A percentile compares a stretch with the other conserved stretches of the same genome.
These are phyloP conservation scores for Diaporthe ilicicola DNA, from an alignment of 2,329 filamentous ascomycete genomes.

Conservation along the genomic window DNA sequence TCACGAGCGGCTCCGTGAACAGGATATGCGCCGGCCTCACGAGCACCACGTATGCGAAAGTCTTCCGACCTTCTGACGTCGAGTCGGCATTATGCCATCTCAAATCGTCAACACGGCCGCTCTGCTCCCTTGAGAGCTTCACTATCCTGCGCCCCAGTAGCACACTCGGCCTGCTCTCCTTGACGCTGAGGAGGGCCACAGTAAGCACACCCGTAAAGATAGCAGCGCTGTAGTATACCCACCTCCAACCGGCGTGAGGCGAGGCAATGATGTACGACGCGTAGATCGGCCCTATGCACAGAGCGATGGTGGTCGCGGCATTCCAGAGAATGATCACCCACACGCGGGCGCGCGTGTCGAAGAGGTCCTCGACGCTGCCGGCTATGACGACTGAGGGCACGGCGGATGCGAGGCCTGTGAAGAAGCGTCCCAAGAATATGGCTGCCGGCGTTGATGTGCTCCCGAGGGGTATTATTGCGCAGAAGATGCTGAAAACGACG, in stretches of 20 bases:
- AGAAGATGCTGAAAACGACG: slow-evolving; percentile 43
- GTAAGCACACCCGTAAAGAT: slow-evolving; percentile 46
- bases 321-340: slow-evolving; percentile 57
- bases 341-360: slow-evolving; percentile 52
- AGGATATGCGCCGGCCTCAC: slow-evolving; percentile 52
- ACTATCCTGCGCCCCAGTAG: slow-evolving; percentile 43
- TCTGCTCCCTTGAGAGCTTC: slow-evolving; percentile 26
- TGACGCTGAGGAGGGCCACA: slow-evolving; percentile 46
- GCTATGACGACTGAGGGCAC: slow-evolving; percentile 56
- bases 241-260: slow-evolving; percentile 47
- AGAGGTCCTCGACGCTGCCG: slow-evolving; percentile 60
- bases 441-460: slow-evolving; percentile 33
- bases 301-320: slow-evolving; percentile 50
- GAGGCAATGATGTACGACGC: slow-evolving; percentile 47
- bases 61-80: slow-evolving; percentile 37
- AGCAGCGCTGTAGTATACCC: slow-evolving; percentile 54
- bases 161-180: slow-evolving; percentile 54
- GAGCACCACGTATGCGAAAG: slow-evolving; percentile 49
- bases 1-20: slow-evolving; percentile 56
- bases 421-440: slow-evolving; percentile 50
- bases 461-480: slow-evolving; percentile 48
- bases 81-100: slow-evolving; percentile 50
- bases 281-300: slow-evolving; percentile 54
- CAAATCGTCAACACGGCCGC: slow-evolving; percentile 31
- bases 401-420: slow-evolving; percentile 54